Evolutionary conservation across 768 basidiomycete species (phyloP), one percentile per base, ranked within the genome.

Genomic region (Chalciporus sphaerocephalus): DNA sequence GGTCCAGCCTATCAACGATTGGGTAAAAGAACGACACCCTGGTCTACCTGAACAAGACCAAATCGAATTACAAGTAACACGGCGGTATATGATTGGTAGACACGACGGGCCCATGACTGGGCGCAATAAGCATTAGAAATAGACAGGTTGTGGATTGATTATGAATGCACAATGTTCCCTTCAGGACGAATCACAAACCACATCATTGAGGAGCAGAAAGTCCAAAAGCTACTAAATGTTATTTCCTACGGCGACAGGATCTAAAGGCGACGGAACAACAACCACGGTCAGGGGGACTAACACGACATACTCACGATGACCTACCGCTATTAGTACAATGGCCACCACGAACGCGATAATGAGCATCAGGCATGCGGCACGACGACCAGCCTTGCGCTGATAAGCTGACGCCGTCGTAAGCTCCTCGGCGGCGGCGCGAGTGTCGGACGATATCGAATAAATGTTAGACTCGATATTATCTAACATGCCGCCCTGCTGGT

Each of bases 381-480:
- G 73, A 21, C 84, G 76, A 12, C 95, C 95, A 2, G 96, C 96
- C 64, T 83, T 95, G 38, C 92, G 81, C 67, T 99, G 96, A 63
- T 96, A 94, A 16, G 91, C 91, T 44, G 87, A 83, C 4, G 96
- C 96, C 13, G 87, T 87, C 2, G 77, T 81, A 25, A 98, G 75
- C 66, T 99, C 94, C 49, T 87, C 83, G 2, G 87, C 80, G 12
- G 93, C 95, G 30, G 81, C 81, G 2, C 79, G 71, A 1, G 92
- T 92, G 61, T 97, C 87, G 23, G 78, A 77, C 0, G 85, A 83
- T 41, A 97, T 86, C 0, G 86, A 89, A 13, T 84, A 86, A 30
- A 99, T 83, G 58, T 98, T 98, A 32, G 83, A 81, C 64, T 96
- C 92, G 59, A 99, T 95, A 57, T 95, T 95, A 60, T 97, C 95